Evolutionary conservation across 768 basidiomycete genomes (phyloP), one percentile per base, ranked within the genome.

Genomic region (Leccinum olivaceopallidum): DNA sequence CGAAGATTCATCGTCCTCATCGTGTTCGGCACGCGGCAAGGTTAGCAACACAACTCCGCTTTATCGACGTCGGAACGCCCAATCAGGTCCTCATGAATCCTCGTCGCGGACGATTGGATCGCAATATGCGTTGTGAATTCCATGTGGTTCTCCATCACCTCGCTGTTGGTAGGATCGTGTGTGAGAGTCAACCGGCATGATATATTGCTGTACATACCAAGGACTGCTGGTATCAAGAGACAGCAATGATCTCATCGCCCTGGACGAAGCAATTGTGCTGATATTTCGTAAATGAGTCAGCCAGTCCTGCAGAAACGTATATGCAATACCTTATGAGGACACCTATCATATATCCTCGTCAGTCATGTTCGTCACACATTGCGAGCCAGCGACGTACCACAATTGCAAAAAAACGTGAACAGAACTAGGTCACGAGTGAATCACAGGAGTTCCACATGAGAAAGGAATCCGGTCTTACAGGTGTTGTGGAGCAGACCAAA

Each of bases 81-180:
- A 20, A 12, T 47, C 20, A 9, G 9, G n/a, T 47, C 20, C 10
- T 55, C 58, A 2, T n/a, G 18, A 16, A 6, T n/a, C 2, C 5
- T 24, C 49, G 52, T n/a, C 32, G 28, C 9, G 1, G 34, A n/a
- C 4, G n/a, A 44, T 20, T 36, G 57, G 5, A 64, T 37, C 22
- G 10, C 39, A 24, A 68, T 61, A 0, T 66, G 61, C 4, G 64
- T 66, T 8, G 67, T 63, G 3, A 69, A 42, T 10, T 48, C 51
- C 10, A 54, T 9, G 32, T 53, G 6, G 16, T 14, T 52, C 16
- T 59, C 55, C 42, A 4, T 3, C n/a, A 18, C n/a, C n/a, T 44
- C 18, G n/a, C 44, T 44, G n/a, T 20, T 44, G n/a, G n/a, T 18
- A 44, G 5, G n/a, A 20, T 10, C 44, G 10, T 12, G 20, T 3